Evolutionary conservation across 106 monocot species (phyloP), one percentile per base, ranked within the genome.

Genomic region (Allium sativum): DNA sequence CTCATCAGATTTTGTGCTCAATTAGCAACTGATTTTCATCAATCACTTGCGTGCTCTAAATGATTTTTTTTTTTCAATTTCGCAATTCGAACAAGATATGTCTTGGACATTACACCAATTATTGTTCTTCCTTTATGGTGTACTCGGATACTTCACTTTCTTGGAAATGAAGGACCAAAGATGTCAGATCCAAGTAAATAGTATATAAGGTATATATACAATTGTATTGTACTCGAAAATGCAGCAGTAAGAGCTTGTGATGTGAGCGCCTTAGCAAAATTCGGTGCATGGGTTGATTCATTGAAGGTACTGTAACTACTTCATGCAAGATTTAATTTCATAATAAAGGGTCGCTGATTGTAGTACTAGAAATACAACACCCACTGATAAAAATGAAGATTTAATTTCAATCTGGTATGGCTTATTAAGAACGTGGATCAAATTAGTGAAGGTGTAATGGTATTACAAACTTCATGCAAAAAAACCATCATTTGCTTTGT

Each of bases 91-190:
- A 43, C 17, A 31, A 41, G 40, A 19, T 17, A 31, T 13, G 1
- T 4, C 21, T 61, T 44, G 43, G 11, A 44, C 17, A 10, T 45
- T 7, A 50, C 19, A 31, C 12, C 17, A 51, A 50, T 52, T 19
- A 45, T 57, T 53, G 6, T 58, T 10, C 9, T 80, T 16, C 0
- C 7, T 56, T 45, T 67, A 12, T 56, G 18, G 43, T 43, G 40
- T 54, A 55, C 56, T 11, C 71, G 91, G 96, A 91, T 98, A 68
- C 92, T 99, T 59, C 88, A 99, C 77, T 92, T 99, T 72, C 58
- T 99, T 45, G 98, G 98, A 67, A 99, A 88, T 70, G 98, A 99
- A 78, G 98, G 98, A 11, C 92, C 92, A 46, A 99, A 92, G 68
- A 92, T 88, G 48, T 80, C 88, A 20, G 98, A 99, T 53, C 98